phyloP scores from a whole-genome alignment of 2,329 filamentous ascomycete species.

The Diaporthe capsici region DNA sequence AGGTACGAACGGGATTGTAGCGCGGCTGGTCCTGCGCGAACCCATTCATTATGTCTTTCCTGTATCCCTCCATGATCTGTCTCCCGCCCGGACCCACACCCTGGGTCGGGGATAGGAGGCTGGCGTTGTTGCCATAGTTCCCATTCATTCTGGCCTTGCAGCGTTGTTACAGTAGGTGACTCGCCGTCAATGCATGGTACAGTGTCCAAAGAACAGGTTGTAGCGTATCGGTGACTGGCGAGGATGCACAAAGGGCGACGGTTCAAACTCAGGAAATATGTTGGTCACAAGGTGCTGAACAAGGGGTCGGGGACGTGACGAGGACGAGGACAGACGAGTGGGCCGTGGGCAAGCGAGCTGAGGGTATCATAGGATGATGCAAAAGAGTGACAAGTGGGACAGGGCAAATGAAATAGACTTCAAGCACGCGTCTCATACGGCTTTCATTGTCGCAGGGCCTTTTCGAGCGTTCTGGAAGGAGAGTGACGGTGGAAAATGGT shows the following conservation, averaged over 20 bases:
- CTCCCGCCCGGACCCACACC: constrained; percentile 57
- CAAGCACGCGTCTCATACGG: constrained; percentile 11
- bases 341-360: constrained; percentile 25
- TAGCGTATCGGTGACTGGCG: constrained; percentile 1
- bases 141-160: constrained; percentile 40
- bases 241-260: constrained; percentile 10
- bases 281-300: constrained; percentile 25
- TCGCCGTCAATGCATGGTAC: constrained; percentile 41
- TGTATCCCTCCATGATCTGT: constrained; percentile 71
- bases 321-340: constrained; percentile 11
- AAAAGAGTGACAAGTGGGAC: constrained; percentile 39
- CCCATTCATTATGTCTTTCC: constrained; percentile 66
- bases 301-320: constrained; percentile 24
- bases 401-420: constrained; percentile 26
- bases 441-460: constrained; percentile 29
- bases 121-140: constrained; percentile 48
- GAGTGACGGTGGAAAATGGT: not conserved
- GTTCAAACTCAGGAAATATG: not conserved
- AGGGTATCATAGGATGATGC: constrained; percentile 33
- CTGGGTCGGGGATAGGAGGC: constrained; percentile 45
- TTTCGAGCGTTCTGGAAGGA: not conserved
- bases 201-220: constrained; percentile 2
- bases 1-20: constrained; percentile 69
- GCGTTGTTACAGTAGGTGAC: constrained; percentile 4
- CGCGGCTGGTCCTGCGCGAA: constrained; percentile 68